Evolutionary conservation across 2,329 filamentous ascomycete species (phyloP), one percentile per base, ranked within the genome.

Genomic region (Neonectria punicea): DNA sequence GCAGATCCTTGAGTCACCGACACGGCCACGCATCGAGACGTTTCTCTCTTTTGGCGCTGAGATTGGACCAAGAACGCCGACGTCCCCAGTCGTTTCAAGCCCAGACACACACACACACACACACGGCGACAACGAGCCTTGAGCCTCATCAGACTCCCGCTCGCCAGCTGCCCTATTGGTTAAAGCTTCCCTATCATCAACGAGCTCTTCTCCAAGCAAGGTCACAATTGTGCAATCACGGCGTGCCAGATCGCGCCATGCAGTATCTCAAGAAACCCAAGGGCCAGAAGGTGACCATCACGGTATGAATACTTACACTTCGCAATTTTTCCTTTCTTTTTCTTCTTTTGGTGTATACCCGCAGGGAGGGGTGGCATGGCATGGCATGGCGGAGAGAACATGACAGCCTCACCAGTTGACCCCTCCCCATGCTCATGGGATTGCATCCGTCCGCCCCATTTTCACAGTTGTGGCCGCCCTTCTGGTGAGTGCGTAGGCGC

Each of bases 261-360:
- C 34, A 25, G 28, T 30, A 5, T 25, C 25, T 25, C 25, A 25
- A 25, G 25, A 25, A 25, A 25, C 25, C 25, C 25, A 25, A 25
- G 5, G 25, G 25, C 25, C 25, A 25, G 25, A 25, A 6, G 25
- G 25, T 25, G 25, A 25, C 36, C 44, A 50, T 58, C 14, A 34
- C 30, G 44, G 34, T 25, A 58, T 32, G 30, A 34, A 41, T 58
- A 30, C 30, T 30, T 30, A 58, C 55, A 58, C 55, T 41, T 58
- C 50, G 2, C 6, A 8, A 11, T 16, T 49, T 49, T 39, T 50
- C 11, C 18, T 50, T 49, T 3, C 20, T 58, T 50, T 58, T 58
- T 58, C 22, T 10, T 36, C 22, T 22, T 4, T 54, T 7, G 11
- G 14, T 22, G 14, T 39, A n/a, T n/a, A 16, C 14, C 14, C 36